Conservation (phyloP, 768 basidiomycete genomes). For the Leccinum sublutescens region DNA sequence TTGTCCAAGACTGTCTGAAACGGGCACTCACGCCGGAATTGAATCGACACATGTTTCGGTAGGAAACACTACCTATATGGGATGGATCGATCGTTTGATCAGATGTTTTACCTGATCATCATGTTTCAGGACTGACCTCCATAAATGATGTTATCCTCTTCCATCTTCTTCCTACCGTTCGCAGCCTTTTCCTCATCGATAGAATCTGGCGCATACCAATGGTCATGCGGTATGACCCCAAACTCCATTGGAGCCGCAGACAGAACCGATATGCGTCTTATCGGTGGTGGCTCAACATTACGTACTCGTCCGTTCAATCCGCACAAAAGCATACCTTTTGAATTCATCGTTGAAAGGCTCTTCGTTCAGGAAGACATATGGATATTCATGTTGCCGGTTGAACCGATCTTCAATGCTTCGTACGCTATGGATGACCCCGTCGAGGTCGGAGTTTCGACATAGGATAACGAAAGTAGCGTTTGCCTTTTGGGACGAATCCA, state of each 20-base stretch:
- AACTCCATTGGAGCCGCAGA: slow-evolving; percentile 51
- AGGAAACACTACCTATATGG: slow-evolving; percentile 28
- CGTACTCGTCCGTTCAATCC: not conserved
- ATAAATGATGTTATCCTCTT: slow-evolving; percentile 43
- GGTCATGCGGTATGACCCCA: slow-evolving; percentile 54
- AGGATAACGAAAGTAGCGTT: slow-evolving; percentile 65
- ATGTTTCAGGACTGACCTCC: slow-evolving; percentile 37
- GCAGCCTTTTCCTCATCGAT: slow-evolving; percentile 66
- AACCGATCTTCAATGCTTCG: slow-evolving; percentile 58
- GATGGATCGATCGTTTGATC: not conserved
- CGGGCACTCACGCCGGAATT: slow-evolving; percentile 57
- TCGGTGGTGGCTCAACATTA: slow-evolving; percentile 16
- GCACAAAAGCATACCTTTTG: slow-evolving; percentile 34
- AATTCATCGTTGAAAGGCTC: slow-evolving; percentile 54
- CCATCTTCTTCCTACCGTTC: slow-evolving; percentile 53
- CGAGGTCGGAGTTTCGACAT: slow-evolving; percentile 47
- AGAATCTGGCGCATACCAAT: slow-evolving; percentile 72
- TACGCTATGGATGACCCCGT: slow-evolving; percentile 46
- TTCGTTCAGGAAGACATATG: slow-evolving; percentile 67
- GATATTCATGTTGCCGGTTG: slow-evolving; percentile 55
- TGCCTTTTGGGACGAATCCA: slow-evolving; percentile 28
- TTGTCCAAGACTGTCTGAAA: not conserved
- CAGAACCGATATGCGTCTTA: slow-evolving; percentile 35
- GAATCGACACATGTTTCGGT: slow-evolving; percentile 77
- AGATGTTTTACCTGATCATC: not conserved